Conservation (phyloP, 2,329 filamentous ascomycete genomes). For the Ophiocordyceps australis region DNA sequence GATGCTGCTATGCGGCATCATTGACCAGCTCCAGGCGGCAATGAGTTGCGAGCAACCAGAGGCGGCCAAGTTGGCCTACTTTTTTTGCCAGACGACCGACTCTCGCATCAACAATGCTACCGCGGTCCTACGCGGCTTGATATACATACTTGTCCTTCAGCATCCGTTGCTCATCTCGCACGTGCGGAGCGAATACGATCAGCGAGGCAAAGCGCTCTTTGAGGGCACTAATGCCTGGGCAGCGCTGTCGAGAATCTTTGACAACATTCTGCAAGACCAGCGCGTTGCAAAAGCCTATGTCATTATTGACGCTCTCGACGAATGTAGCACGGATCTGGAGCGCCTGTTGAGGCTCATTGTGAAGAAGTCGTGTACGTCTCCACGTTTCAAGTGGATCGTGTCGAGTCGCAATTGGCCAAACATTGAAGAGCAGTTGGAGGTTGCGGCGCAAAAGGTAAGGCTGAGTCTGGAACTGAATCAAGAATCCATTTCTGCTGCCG, state of each 20-base stretch:
- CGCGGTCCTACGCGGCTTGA: conserved; percentile 21
- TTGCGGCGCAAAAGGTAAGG: conserved; percentile 4
- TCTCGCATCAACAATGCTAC: conserved; percentile 15
- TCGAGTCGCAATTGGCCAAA: conserved; percentile 21
- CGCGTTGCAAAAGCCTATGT: conserved; percentile 11
- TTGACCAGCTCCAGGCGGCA: conserved; percentile 5
- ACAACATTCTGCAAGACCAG: conserved; percentile 17
- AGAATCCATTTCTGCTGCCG: conserved; percentile 12
- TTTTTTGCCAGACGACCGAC: conserved; percentile 24
- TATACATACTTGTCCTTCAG: conserved; percentile 18
- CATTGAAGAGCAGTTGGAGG: conserved; percentile 15
- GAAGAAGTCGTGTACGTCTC: conserved; percentile 3
- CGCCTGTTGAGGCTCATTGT: conserved; percentile 17
- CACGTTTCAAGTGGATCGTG: conserved; percentile 19
- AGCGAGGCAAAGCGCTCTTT: conserved; percentile 11
- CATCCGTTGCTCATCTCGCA: conserved; percentile 14
- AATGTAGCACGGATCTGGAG: conserved; percentile 12
- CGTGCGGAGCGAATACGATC: conserved; percentile 11
- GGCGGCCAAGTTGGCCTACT: conserved; percentile 8
- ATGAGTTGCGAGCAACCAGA: not conserved
- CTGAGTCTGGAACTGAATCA: conserved; percentile 18
- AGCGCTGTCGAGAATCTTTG: conserved; percentile 17
- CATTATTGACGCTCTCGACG: conserved; percentile 27
- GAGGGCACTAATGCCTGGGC: conserved; percentile 18
- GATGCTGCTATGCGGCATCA: conserved; percentile 14